Evolutionary conservation across 176 grass and related monocot genomes (phyloP), one percentile per base, ranked within the genome.

Genomic region (Melocanna baccifera): DNA sequence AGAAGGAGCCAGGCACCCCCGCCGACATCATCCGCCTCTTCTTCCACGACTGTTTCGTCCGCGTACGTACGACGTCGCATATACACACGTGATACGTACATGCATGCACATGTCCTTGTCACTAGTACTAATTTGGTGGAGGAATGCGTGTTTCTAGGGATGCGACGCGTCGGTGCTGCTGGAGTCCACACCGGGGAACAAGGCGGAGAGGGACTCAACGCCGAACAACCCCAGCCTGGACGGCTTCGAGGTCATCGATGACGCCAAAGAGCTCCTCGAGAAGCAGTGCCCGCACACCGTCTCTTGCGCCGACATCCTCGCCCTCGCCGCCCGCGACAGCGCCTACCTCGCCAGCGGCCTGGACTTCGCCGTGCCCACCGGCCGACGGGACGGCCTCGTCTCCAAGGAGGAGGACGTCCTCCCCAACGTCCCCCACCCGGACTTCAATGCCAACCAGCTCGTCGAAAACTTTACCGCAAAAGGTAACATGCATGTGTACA

Each of bases 111-210:
- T 25, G 0, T 13, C 9, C 57, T 26, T 26, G 9, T 12, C 57
- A 39, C 4, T 43, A 55, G 48, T 51, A 51, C 48, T 51, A 18
- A 46, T 22, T 6, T 23, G 0, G 26, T 8, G 48, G 9, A 73
- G 45, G 25, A 34, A 74, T 53, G 7, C 7, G 42, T 71, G 9
- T 52, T 76, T 43, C 6, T 43, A 90, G 89, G 89, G 89, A 0
- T 90, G 89, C 53, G 89, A 90, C 30, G 89, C 30, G 3, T 90
- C 89, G 18, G 89, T 90, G 48, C 62, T 90, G n/a, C 41, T 90
- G 1, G 84, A 87, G 28, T 79, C 88, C 7, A 90, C 83, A 9
- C 22, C 83, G 4, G 25, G 18, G 25, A 77, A 45, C 78, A 64
- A 12, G 12, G 74, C 88, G 5, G 88, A 90, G 71, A 77, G 80